phyloP scores from a whole-genome alignment of 1,139 yeast genomes.

The Geotrichum citri-aurantii region DNA sequence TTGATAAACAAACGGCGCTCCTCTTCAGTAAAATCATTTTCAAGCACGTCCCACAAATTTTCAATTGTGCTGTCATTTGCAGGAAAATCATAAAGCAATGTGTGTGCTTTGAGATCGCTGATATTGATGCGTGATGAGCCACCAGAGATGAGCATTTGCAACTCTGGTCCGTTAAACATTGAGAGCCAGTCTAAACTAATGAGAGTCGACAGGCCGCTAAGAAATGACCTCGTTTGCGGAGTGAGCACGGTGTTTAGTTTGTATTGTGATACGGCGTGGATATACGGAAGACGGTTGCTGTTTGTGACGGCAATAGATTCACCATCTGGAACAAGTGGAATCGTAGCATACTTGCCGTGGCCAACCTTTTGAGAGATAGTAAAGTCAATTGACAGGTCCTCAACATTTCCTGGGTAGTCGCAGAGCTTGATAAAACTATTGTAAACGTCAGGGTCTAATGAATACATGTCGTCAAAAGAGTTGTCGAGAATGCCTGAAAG shows the following conservation, averaged over 20 bases:
- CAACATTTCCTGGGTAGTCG: constrained; percentile 51
- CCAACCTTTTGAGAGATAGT: constrained; percentile 48
- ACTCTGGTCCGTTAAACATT: constrained; percentile 77
- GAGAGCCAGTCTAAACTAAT: constrained; percentile 70
- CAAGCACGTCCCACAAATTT: constrained; percentile 71
- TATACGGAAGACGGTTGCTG: constrained; percentile 64
- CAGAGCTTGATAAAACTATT: constrained; percentile 58
- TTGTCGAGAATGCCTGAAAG: constrained; percentile 47
- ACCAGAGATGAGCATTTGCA: constrained; percentile 83
- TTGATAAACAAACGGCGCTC: constrained; percentile 63
- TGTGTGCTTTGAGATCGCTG: constrained; percentile 57
- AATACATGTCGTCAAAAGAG: constrained; percentile 72
- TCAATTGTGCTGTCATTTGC: constrained; percentile 47
- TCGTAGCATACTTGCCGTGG: constrained; percentile 36
- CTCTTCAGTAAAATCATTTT: constrained; percentile 53
- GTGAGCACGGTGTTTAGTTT: constrained; percentile 61
- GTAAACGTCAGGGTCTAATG: constrained; percentile 66
- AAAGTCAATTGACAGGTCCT: constrained; percentile 61
- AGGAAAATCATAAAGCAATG: constrained; percentile 62
- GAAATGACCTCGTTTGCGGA: constrained; percentile 57
- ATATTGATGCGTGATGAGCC: constrained; percentile 66
- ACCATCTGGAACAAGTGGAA: constrained; percentile 63
- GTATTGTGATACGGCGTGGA: constrained; percentile 73
- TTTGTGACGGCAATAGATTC: constrained; percentile 48
- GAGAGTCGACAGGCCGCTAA: constrained; percentile 64